These are phyloP conservation scores for Aspergillus piperis DNA, from an alignment of 2,329 filamentous ascomycete species.

Conservation along the genomic window DNA sequence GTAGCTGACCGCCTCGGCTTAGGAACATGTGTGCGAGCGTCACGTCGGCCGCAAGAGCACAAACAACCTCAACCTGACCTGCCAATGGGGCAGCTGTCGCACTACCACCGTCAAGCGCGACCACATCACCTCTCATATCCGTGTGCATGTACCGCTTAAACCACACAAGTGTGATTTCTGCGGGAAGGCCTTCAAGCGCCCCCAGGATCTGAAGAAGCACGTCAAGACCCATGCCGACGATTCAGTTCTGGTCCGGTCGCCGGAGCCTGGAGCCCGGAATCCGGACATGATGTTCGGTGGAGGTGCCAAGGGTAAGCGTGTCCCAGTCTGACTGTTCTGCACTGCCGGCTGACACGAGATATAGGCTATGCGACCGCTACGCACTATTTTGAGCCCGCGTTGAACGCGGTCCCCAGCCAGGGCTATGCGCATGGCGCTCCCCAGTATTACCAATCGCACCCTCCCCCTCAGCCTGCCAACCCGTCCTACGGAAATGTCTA, in stretches of 20 bases:
- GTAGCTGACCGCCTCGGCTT: slow-evolving; percentile 4
- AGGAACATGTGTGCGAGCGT: slow-evolving; percentile 98
- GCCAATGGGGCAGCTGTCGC: slow-evolving; percentile 93
- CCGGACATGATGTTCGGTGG: slow-evolving; percentile 44
- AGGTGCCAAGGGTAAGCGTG: slow-evolving; percentile 38
- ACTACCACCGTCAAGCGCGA: slow-evolving; percentile 98
- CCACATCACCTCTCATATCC: slow-evolving; percentile 98
- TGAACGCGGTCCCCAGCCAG: slow-evolving; percentile 49
- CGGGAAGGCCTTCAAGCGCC: slow-evolving; percentile 97
- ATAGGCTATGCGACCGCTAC: slow-evolving; percentile 37
- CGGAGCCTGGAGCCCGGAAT: slow-evolving; percentile 57
- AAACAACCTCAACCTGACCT: slow-evolving; percentile 96
- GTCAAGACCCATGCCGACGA: slow-evolving; percentile 99
- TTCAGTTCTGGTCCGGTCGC: slow-evolving; percentile 71
- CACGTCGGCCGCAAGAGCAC: slow-evolving; percentile 99
- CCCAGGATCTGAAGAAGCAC: slow-evolving; percentile 98
- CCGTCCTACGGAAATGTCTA: slow-evolving; percentile 73
- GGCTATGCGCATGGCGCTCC: slow-evolving; percentile 47
- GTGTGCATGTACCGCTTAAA: slow-evolving; percentile 97
- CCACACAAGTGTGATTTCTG: slow-evolving; percentile 99
- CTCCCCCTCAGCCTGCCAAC: slow-evolving; percentile 55
- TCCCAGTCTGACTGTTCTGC: background rate
- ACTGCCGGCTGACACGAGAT: background rate
- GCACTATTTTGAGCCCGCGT: slow-evolving; percentile 61
- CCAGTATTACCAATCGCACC: slow-evolving; percentile 57